Conservation (phyloP, 148 eudicot genomes). For the Fagopyrum tataricum region DNA sequence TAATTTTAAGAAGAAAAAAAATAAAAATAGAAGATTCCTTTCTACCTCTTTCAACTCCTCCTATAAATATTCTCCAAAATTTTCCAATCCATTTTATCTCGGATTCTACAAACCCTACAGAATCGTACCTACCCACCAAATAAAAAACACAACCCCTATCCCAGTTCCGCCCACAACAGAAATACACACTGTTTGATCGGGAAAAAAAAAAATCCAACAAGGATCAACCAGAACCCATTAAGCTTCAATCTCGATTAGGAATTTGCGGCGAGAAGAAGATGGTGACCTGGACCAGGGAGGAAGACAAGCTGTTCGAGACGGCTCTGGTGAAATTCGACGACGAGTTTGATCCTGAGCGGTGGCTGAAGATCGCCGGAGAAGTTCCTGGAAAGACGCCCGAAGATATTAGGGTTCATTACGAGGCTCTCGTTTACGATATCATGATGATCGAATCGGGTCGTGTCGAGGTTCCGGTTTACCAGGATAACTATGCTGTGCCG, state of each 20-base stretch:
- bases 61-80: not conserved
- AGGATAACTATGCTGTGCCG: not conserved
- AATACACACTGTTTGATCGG: not conserved
- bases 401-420: slow-evolving; percentile 11
- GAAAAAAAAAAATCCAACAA: not conserved
- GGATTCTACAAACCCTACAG: not conserved
- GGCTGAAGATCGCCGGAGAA: slow-evolving; percentile 6
- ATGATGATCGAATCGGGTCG: slow-evolving; percentile 9
- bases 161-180: not conserved
- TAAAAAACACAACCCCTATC: not conserved
- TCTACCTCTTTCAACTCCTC: not conserved
- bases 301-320: slow-evolving; percentile 6
- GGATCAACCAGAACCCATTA: no score
- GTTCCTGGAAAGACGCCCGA: slow-evolving; percentile 6
- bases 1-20: not conserved
- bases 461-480: slow-evolving; percentile 7
- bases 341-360: not conserved
- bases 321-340: not conserved
- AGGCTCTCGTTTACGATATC: not conserved
- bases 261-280: not conserved
- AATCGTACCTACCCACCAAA: not conserved
- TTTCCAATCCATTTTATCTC: not conserved
- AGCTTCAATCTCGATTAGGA: not conserved
- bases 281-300: slow-evolving; percentile 7
- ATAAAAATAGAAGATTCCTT: not conserved